Base-by-base conservation (phyloP, 352 stramenopile species). In the Thalassiosira pacifica region DNA sequence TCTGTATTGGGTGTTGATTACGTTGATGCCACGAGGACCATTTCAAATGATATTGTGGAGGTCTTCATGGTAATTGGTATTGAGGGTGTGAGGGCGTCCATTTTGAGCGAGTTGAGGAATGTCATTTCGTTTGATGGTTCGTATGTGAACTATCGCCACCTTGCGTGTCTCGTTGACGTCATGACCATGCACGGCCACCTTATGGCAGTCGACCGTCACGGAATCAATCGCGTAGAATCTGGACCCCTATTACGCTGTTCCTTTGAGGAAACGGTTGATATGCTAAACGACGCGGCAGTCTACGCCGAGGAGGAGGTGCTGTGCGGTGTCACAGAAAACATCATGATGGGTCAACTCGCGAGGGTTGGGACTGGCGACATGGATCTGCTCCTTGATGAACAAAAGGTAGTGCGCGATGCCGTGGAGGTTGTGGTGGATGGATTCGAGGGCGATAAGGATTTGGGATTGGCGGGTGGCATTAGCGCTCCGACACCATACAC, bases 251-350 rank as follows among this genome's bases (percentile, higher is more conserved):
- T 99, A 42, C 96, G 97, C 42, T 98, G 96, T 84, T 99, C 97
- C 40, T 99, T 99, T 86, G 98, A 99, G 93, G 98, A 99, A 93
- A 99, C 98, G 11, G 97, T 99, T 32, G 98, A 99, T 86, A 99
- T 99, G 93, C 93, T 99, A 26, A 99, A 99, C 96, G 97, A 99
- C 88, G 97, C 98, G 59, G 98, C 98, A 24, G 96, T 98, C 78
- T 99, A 99, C 89, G 97, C 97, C 9, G 97, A 99, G 85, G 96
- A 97, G 75, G 98, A 99, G 90, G 95, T 97, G 52, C 88, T 99
- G 37, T 97, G 97, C 55, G 98, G 98, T 82, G 98, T 99, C 8
- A 99, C 97, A 40, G 97, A 99, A 88, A 99, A 99, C 82, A 97
- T 99, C 69, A 99, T 99, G 97, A 96, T 99, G 83, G 98, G 98